A percentile compares a stretch with the other conserved stretches of the same genome.
Evolutionary conservation across 768 basidiomycete genomes (phyloP).

Genomic region (Porphyrellus cyaneotinctus): DNA sequence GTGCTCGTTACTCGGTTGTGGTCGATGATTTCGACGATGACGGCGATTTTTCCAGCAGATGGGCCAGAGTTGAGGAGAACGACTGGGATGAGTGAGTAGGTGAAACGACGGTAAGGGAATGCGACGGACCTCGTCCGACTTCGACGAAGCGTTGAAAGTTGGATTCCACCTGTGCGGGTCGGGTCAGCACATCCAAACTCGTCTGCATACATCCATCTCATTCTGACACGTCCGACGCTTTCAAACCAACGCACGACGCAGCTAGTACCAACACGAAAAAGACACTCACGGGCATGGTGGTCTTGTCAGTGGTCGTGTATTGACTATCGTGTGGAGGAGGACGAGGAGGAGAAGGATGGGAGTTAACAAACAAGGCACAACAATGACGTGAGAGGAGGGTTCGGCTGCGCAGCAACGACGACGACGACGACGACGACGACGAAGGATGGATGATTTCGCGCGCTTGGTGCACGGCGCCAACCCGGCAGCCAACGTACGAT

Average conservation of each 20-base stretch:
- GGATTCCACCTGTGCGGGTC: constrained; percentile 49
- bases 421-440: constrained; percentile 4
- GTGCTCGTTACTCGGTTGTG: constrained; percentile 77
- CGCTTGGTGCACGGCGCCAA: constrained; percentile 26
- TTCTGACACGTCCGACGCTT: background rate
- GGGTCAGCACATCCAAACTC: constrained; percentile 17
- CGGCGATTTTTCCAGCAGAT: constrained; percentile 82
- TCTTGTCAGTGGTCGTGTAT: background rate
- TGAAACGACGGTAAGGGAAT: background rate
- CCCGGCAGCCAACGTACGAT: constrained; percentile 29
- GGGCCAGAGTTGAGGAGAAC: constrained; percentile 93
- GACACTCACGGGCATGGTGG: constrained; percentile 25
- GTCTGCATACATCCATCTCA: constrained; percentile 11
- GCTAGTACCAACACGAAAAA: background rate
- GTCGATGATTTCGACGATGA: constrained; percentile 97
- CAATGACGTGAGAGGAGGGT: constrained; percentile 3
- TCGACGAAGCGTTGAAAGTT: constrained; percentile 97
- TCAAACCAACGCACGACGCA: background rate
- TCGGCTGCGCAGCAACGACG: constrained; percentile 10
- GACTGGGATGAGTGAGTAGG: constrained; percentile 38
- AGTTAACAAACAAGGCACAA: constrained; percentile 12
- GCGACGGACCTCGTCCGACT: constrained; percentile 79
- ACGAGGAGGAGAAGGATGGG: background rate
- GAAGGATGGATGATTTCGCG: constrained; percentile 23
- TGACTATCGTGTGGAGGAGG: background rate